These are phyloP conservation scores for Pachyrhizus erosus DNA, from an alignment of 306 rosid species.

Conservation along the genomic window DNA sequence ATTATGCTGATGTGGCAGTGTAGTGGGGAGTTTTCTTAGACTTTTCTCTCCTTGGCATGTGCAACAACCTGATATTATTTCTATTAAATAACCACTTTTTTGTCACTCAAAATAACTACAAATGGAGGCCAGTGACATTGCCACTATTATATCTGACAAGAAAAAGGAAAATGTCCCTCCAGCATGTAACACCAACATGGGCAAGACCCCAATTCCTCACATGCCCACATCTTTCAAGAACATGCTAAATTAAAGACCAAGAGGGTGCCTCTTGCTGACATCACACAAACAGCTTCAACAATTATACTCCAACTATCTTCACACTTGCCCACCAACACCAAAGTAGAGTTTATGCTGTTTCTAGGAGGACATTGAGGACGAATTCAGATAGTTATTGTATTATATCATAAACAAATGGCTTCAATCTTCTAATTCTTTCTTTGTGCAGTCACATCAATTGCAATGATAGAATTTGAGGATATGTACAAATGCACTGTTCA, in stretches of 20 bases:
- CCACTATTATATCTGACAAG: not conserved
- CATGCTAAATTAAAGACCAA: not conserved
- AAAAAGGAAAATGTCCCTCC: conserved; percentile 47
- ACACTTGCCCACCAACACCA: not conserved
- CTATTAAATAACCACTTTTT: no score
- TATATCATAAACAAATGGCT: not conserved
- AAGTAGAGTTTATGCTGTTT: not conserved
- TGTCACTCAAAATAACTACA: no score
- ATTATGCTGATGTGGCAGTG: no score
- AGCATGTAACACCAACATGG: not conserved
- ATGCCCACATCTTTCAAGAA: no score
- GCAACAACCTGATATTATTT: no score
- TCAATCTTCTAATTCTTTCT: not conserved
- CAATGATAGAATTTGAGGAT: not conserved
- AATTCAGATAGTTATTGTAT: conserved; percentile 44
- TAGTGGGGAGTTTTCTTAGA: no score
- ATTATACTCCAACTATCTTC: not conserved
- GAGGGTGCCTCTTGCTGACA: conserved; percentile 46
- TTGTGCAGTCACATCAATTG: not conserved
- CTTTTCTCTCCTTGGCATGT: no score
- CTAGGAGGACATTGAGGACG: conserved; percentile 1
- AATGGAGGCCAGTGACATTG: conserved; percentile 20
- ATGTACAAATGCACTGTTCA: not conserved
- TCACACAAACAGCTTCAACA: conserved; percentile 36
- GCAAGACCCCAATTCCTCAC: no score